Base-by-base conservation (phyloP, 805 yeast species). In the Candida saitoana region DNA sequence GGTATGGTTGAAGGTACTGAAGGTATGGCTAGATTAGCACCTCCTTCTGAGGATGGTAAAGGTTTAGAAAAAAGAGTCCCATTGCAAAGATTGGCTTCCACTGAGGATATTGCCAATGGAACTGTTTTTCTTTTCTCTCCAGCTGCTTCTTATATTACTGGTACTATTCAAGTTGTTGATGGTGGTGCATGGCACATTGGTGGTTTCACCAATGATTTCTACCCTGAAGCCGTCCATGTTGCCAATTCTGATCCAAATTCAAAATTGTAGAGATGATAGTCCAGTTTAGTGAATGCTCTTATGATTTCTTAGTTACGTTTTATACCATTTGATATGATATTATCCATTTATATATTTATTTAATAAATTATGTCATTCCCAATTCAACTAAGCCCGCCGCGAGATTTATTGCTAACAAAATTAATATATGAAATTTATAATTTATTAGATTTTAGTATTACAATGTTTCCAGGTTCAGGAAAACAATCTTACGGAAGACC, bases 171-270 rank as follows among this genome's bases (percentile, higher is more conserved):
- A 30, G 84, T 87, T 14, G 96, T 91, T 4, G 98, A 90, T 64
- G 97, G 97, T 40, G 98, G 83, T 2, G 72, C 77, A 44, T 89
- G 97, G 96, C 96, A 87, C 57, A 68, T 80, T 58, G 88, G 90
- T 11, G 50, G 53, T 14, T 47, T 60, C 30, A 49, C 50, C 49
- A 63, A 65, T 11, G 62, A 55, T 27, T 47, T 67, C 42, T 69
- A 69, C 44, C 74, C 74, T 0, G 44, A 42, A 20, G 52, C 55
- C 11, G 50, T 67, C 16, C 46, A 54, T 22, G 44, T 49, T 15
- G 66, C 61, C 45, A 65, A 64, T 42, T 40, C 49, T 29, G 63
- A 56, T 36, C 52, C 52, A 9, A 49, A 46, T n/a, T 46, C 56
- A 18, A 57, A 58, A 43, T 53, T 59, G 39, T 58, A 54, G 36